Evolutionary conservation across 495 filamentous ascomycete genomes (phyloP), one percentile per base, ranked within the genome.

Genomic region (Zalerion maritima): DNA sequence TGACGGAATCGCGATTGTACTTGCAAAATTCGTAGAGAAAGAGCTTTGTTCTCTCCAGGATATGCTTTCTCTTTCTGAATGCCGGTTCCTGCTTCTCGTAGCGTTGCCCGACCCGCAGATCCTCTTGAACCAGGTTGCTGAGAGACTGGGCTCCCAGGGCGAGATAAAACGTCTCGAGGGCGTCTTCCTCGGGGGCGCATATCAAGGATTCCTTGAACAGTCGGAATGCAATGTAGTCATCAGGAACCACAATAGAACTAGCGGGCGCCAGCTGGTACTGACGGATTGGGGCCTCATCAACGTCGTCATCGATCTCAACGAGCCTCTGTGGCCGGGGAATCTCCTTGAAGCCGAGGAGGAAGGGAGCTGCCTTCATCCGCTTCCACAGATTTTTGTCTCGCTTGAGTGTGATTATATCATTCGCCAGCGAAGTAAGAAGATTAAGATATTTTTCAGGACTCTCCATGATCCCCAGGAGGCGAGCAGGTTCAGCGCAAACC

Each of bases 101-200:
- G 18, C 50, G 48, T n/a, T 50, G 34, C 2, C 69, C 69, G 8
- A 76, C 60, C 23, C 55, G 61, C 10, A 68, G 49, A 26, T 78
- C 67, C 29, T 71, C 66, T 32, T 69, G 58, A n/a, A 81, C 69
- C 9, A 69, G 61, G 31, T 46, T 57, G 19, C 70, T 67, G 9
- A 83, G 55, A 20, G 55, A 56, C 25, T 60, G 58, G 2, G 70
- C 64, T 7, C 77, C 77, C 12, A 81, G 62, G 0, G 60, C 57
- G 20, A 68, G 43, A 45, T 96, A 99, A 42, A 96, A 85, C 3
- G 65, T 62, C 47, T 99, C 89, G 2, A 99, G 55, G 0, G 50
- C 38, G 36, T 96, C 89, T 32, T 96, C 89, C 44, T 86, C 78
- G 0, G 89, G 89, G 1, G 87, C 82, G 28, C 73, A 80, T 5